Evolutionary conservation across 1,139 yeast genomes (phyloP), one percentile per base, ranked within the genome.

Genomic region (Geotrichum fermentans): DNA sequence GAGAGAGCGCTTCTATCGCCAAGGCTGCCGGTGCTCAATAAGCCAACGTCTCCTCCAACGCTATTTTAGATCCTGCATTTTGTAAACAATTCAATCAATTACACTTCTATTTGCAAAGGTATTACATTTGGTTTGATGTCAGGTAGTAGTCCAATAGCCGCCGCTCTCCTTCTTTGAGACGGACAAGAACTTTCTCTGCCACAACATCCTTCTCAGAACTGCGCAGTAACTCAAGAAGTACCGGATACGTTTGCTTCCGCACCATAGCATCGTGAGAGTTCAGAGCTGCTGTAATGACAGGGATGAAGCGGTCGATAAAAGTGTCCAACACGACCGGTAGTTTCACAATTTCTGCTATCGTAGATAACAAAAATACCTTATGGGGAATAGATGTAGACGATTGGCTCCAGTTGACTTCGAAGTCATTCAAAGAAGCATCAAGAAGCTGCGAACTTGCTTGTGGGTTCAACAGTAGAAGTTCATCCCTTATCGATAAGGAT

Each of bases 1-100:
- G 71, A 40, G 65, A 61, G 47, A 49, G 59, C 14, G 54, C 61
- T 22, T 65, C 65, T 18, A 56, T 61, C 14, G 40, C 55, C 16
- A 56, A 56, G 20, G 64, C 53, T 24, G 51, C 53, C 34, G 53
- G 53, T 21, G 44, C 40, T 11, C 28, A 24, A 24, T 24, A 24
- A 24, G 10, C 28, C 28, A 6, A 6, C 28, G 8, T 10, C 10
- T 24, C 28, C 28, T 6, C 28, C 28, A 10, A 24, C 28, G 10
- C 28, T 10, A 10, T 24, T 24, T 10, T 24, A 24, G 28, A 24
- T 24, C 10, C 28, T 24, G 28, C 28, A 24, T 24, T 24, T 10
- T 24, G 28, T 24, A 24, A 24, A 24, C 28, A 24, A 6, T 24
- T 24, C 28, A 24, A 24, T 24, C 10, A 24, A 24, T 24, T 24